Evolutionary conservation across 495 filamentous ascomycete genomes (phyloP), one percentile per base, ranked within the genome.

Genomic region (Aspergillus heteromorphus): DNA sequence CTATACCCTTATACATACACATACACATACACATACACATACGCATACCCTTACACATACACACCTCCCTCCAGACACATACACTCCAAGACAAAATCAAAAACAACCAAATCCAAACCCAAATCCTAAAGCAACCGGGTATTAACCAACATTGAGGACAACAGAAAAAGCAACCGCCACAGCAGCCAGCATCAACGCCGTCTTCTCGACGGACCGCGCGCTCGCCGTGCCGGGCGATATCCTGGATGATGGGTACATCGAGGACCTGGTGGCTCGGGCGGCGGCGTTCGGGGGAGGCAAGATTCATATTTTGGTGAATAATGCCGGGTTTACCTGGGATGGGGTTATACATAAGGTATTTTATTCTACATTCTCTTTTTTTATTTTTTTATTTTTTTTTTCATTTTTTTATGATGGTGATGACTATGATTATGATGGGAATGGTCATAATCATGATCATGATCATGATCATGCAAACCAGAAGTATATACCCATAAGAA

Each of bases 291-390:
- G 90, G 20, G 74, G 79, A 49, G 90, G 89, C 54, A 93, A 93
- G 76, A 89, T 95, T 53, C 86, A 95, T 69, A 84, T 91, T 51
- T 83, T 92, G 52, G 87, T 95, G 34, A 93, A 93, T 66, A 93
- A 92, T 72, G 90, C 90, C 1, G 89, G 89, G 31, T 87, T 87
- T 68, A 95, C 90, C 0, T 95, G 89, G 87, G 90, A 95, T 65
- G 90, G 84, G 4, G 88, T 95, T 19, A 90, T 95, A 60, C 88
- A 93, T 73, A 92, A 92, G 79, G 85, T 86, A 50, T 36, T 36
- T 54, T 53, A 31, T 25, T 42, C 10, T 34, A 2, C 13, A 41
- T 48, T 25, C 58, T 51, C 8, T 34, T 19, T 19, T n/a, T 25
- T 41, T 10, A 6, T 54, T 6, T 20, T 34, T 40, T 34, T 31